Evolutionary conservation across 2,329 filamentous ascomycete species (phyloP), one percentile per base, ranked within the genome.

Genomic region (Cladosporium sp.): DNA sequence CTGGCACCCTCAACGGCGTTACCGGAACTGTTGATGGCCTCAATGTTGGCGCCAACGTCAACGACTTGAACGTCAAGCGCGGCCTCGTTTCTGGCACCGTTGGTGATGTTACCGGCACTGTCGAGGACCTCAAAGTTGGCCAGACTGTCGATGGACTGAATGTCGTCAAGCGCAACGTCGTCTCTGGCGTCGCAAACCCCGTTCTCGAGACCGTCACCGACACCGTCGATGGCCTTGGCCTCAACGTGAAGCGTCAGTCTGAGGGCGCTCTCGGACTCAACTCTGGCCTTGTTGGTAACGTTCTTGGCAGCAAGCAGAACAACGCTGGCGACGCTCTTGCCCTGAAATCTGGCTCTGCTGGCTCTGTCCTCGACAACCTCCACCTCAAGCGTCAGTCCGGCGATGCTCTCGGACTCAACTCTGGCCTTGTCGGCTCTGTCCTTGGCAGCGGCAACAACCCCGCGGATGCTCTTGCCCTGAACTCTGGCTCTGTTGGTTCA

Each of bases 91-190:
- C 25, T 30, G 51, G 28, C 8, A 26, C 25, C 14, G 39, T 49
- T 21, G 58, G n/a, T 4, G 18, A 28, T 14, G 36, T 16, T 16
- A 48, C 14, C 10, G n/a, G 39, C 46, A 49, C 46, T 26, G 46
- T 61, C n/a, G 32, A 32, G 13, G 36, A 4, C 58, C 39, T 36
- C 2, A 16, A 48, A 14, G 58, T 34, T 5, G 28, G n/a, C 30
- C 21, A 23, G n/a, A 39, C 48, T 39, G 48, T 62, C n/a, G 39
- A n/a, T 49, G 58, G 58, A 25, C 28, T 61, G 32, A 51, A 61
- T 23, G 36, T 59, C 58, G 51, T 39, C 34, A 60, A 51, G 58
- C 58, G 58, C n/a, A 11, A 32, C 5, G 13, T 57, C 14, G 54
- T 25, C 32, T 23, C n/a, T 4, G 30, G 30, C 21, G 30, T 39